phyloP scores from a whole-genome alignment of 768 basidiomycete genomes.

The Pholiota microspora region DNA sequence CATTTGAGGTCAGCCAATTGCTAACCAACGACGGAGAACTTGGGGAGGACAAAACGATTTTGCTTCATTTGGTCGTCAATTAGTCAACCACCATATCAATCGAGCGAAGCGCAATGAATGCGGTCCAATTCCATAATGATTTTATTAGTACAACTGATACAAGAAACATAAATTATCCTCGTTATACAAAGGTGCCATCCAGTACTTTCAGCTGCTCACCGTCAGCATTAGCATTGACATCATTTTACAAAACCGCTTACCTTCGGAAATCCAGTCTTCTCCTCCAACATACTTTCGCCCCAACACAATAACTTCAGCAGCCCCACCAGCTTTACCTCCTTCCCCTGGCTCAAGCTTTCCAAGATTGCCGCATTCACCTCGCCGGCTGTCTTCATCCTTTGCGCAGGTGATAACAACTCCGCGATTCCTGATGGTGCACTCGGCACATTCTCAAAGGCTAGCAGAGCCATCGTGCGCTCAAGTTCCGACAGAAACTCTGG shows the following conservation, averaged over 20 bases:
- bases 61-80: too few relatives aligned
- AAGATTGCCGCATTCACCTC: slow-evolving; percentile 96
- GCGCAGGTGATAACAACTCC: slow-evolving; percentile 79
- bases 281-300: slow-evolving; percentile 80
- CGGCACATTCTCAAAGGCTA: slow-evolving; percentile 74
- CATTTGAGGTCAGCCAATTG: too few relatives aligned
- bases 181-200: slow-evolving; percentile 24
- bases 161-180: slow-evolving; percentile 14
- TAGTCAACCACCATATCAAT: too few relatives aligned
- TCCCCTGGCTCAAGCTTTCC: slow-evolving; percentile 87
- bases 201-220: slow-evolving; percentile 28
- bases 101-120: too few relatives aligned
- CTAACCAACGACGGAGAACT: too few relatives aligned
- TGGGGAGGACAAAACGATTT: too few relatives aligned
- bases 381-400: slow-evolving; percentile 91
- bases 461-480: slow-evolving; percentile 91
- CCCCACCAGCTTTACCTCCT: slow-evolving; percentile 85
- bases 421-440: slow-evolving; percentile 64
- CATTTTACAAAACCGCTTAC: slow-evolving; percentile 40
- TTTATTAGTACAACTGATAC: slow-evolving; percentile 20
- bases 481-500: slow-evolving; percentile 91
- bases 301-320: slow-evolving; percentile 83
- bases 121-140: too few relatives aligned
- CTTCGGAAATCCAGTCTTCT: slow-evolving; percentile 79
- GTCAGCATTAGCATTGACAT: slow-evolving; percentile 12